phyloP scores from a whole-genome alignment of 352 stramenopile genomes.

The Globisporangium cederbergense region DNA sequence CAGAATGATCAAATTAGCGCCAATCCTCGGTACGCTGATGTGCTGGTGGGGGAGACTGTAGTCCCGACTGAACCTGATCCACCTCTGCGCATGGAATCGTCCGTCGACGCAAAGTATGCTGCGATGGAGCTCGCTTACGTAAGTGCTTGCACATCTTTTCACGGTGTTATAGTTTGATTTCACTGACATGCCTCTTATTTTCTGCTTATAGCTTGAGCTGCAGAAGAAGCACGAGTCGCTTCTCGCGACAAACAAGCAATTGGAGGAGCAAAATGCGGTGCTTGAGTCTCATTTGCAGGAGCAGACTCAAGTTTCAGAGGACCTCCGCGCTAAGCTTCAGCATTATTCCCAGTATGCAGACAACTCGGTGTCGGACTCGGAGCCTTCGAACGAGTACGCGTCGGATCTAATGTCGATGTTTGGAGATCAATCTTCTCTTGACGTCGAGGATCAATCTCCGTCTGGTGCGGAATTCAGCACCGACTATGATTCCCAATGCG shows the following conservation, averaged over 20 bases:
- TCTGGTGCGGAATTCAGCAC: slow-evolving; percentile 32
- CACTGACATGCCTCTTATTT: neutral
- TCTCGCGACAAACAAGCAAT: slow-evolving; percentile 36
- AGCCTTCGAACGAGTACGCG: slow-evolving; percentile 45
- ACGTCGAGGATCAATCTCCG: slow-evolving; percentile 33
- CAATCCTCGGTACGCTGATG: neutral
- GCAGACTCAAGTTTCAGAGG: slow-evolving; percentile 57
- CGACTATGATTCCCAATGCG: slow-evolving; percentile 41
- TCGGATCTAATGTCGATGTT: slow-evolving; percentile 51
- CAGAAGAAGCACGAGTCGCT: slow-evolving; percentile 53
- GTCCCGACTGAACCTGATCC: slow-evolving; percentile 12
- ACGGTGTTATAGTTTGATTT: neutral
- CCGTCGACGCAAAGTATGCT: slow-evolving; percentile 48
- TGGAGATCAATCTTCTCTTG: slow-evolving; percentile 33
- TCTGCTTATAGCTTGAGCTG: slow-evolving; percentile 32
- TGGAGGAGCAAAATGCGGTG: slow-evolving; percentile 61
- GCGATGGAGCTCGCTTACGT: slow-evolving; percentile 43
- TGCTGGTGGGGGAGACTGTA: slow-evolving; percentile 22
- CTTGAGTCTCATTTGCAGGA: slow-evolving; percentile 64
- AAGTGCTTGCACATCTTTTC: neutral
- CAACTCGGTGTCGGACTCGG: slow-evolving; percentile 57
- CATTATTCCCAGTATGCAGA: slow-evolving; percentile 72
- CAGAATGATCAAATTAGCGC: slow-evolving; percentile 14
- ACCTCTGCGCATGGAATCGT: slow-evolving; percentile 17
- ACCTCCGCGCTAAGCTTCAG: slow-evolving; percentile 62